Evolutionary conservation across 2,329 filamentous ascomycete species (phyloP).

Genomic region (Venturiaceae sp.): DNA sequence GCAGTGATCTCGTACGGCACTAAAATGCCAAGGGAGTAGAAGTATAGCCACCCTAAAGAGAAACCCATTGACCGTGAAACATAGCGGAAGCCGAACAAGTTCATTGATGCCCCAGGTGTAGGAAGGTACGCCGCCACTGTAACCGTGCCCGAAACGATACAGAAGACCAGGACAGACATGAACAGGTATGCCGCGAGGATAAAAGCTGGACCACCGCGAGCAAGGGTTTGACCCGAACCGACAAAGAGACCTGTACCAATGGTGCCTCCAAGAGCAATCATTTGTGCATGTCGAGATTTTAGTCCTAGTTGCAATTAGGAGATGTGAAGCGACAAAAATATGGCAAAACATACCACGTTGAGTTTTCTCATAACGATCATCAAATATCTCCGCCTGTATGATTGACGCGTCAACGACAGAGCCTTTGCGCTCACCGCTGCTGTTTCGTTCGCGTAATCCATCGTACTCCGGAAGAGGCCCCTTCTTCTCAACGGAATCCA

Average conservation of each 20-base stretch:
- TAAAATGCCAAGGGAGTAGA: constrained; percentile 59
- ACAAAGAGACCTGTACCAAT: constrained; percentile 41
- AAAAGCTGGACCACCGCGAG: constrained; percentile 30
- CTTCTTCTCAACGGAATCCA: not conserved
- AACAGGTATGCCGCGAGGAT: constrained; percentile 35
- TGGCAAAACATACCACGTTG: constrained; percentile 19
- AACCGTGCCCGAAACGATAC: constrained; percentile 34
- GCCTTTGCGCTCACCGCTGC: constrained; percentile 1
- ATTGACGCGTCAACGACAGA: constrained; percentile 17
- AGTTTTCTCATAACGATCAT: constrained; percentile 25
- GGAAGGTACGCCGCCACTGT: constrained; percentile 56
- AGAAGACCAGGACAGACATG: constrained; percentile 34
- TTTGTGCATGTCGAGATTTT: constrained; percentile 45
- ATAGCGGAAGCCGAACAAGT: constrained; percentile 37
- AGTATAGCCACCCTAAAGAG: constrained; percentile 35
- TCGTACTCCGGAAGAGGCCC: not conserved
- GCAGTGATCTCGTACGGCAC: constrained; percentile 80
- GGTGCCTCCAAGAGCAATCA: constrained; percentile 66
- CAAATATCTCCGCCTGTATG: constrained; percentile 20
- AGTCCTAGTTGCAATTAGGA: constrained; percentile 25
- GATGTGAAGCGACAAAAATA: too few species aligned
- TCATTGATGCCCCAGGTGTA: constrained; percentile 42
- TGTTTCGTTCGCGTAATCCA: not conserved
- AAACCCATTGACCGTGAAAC: constrained; percentile 35
- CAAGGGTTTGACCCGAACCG: constrained; percentile 26